Conservation (phyloP, 352 stramenopile species). For the Phytophthora gonapodyides region DNA sequence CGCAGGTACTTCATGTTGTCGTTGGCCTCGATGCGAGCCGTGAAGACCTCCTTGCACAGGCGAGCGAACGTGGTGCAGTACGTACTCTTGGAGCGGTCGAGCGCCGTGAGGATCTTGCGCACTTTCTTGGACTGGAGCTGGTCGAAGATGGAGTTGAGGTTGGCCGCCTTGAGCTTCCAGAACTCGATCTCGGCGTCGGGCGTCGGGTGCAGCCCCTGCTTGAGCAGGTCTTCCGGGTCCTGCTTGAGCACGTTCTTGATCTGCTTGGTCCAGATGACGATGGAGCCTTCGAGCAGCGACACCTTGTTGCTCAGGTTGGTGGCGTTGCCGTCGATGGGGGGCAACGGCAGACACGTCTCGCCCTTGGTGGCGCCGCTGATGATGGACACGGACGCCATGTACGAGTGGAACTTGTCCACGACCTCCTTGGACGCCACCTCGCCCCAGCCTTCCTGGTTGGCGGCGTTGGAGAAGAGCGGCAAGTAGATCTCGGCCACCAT, state of each 20-base stretch:
- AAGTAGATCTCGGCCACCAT: constrained; percentile 96
- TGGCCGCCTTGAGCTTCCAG: constrained; percentile 97
- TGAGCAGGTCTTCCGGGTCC: constrained; percentile 96
- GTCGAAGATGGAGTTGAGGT: constrained; percentile 96
- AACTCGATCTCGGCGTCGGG: constrained; percentile 98
- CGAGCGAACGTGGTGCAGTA: constrained; percentile 97
- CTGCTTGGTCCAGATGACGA: constrained; percentile 99
- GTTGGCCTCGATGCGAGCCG: constrained; percentile 96
- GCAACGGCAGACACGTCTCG: constrained; percentile 96
- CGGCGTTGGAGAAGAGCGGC: constrained; percentile 94
- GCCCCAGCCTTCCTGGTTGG: constrained; percentile 96
- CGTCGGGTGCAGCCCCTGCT: constrained; percentile 96
- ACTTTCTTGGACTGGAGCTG: constrained; percentile 94
- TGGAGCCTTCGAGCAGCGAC: constrained; percentile 96
- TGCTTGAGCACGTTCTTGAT: constrained; percentile 99
- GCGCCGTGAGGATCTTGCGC: constrained; percentile 92
- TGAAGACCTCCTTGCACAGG: constrained; percentile 98
- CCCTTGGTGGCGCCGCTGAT: constrained; percentile 97
- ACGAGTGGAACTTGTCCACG: constrained; percentile 97
- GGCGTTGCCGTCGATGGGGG: constrained; percentile 87
- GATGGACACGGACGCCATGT: constrained; percentile 96
- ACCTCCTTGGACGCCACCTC: constrained; percentile 97
- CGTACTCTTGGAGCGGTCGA: constrained; percentile 96
- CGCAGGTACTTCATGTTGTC: constrained; percentile 98
- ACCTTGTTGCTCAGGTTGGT: constrained; percentile 92